phyloP scores from a whole-genome alignment of 2,329 filamentous ascomycete genomes.

The Thyridium curvatum region DNA sequence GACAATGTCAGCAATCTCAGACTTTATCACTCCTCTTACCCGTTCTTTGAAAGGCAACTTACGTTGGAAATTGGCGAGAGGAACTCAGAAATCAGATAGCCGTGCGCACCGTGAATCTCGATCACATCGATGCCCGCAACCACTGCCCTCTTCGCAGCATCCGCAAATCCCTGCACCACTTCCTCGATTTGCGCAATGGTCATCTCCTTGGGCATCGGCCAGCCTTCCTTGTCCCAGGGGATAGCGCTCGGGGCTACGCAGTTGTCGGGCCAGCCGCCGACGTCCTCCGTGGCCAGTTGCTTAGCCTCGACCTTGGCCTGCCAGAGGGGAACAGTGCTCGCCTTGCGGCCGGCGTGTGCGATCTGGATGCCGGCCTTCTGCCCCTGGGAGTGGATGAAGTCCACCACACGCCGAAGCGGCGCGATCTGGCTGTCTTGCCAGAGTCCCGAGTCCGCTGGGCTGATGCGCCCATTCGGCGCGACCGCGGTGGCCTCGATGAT shows the following conservation, averaged over 20 bases:
- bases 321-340: conserved; percentile 57
- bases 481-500: conserved; percentile 77
- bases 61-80: conserved; percentile 52
- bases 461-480: conserved; percentile 71
- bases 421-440: conserved; percentile 82
- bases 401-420: conserved; percentile 61
- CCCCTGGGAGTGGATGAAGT: conserved; percentile 74
- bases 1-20: not conserved
- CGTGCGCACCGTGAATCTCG: conserved; percentile 60
- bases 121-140: conserved; percentile 70
- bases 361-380: conserved; percentile 76
- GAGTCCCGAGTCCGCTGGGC: conserved; percentile 70
- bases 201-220: conserved; percentile 60
- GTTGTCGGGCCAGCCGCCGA: conserved; percentile 51
- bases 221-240: conserved; percentile 50
- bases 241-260: conserved; percentile 45
- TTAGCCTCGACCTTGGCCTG: conserved; percentile 40
- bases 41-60: conserved; percentile 10
- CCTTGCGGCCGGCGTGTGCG: conserved; percentile 71
- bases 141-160: conserved; percentile 52
- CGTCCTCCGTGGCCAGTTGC: conserved; percentile 36
- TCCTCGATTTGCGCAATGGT: conserved; percentile 60
- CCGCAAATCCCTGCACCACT: conserved; percentile 57
- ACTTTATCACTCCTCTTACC: not conserved
- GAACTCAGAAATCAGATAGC: conserved; percentile 63